Evolutionary conservation across 345 rosid genomes (phyloP), one percentile per base, ranked within the genome.

Genomic region (Microthlaspi erraticum): DNA sequence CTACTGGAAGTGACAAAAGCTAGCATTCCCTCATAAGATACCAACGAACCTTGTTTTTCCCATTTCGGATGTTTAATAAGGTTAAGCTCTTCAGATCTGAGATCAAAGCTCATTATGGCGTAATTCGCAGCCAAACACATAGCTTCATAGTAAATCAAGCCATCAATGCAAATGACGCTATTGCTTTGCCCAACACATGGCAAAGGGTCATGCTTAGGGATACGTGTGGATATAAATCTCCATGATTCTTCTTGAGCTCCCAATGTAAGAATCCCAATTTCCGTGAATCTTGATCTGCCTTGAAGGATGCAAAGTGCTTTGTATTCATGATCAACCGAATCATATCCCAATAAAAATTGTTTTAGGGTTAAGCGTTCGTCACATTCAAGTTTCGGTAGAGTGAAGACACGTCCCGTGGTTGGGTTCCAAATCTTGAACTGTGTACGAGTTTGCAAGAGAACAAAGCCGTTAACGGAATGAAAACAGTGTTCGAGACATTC

Each of bases 321-420:
- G 48, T 36, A 65, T 37, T 20, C 20, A 9, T 23, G 11, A 7
- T 37, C 20, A 3, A 36, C 9, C n/a, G 59, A 37, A 10, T 50
- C 70, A 37, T 64, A 64, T 13, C 70, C 69, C 2, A 36, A 23
- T 18, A 63, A 45, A n/a, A n/a, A n/a, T n/a, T n/a, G n/a, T n/a
- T n/a, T n/a, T n/a, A n/a, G n/a, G n/a, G n/a, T n/a, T n/a, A n/a
- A n/a, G n/a, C n/a, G n/a, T n/a, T 3, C 68, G 32, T 46, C 38
- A 13, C 33, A 10, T 17, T 39, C 10, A 3, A 32, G 36, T 5
- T 49, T 8, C 20, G 58, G 70, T 37, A 49, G 36, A 20, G 23
- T 2, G 16, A 50, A 48, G 70, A 20, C 5, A 3, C 20, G 14
- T 64, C 10, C 10, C 37, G 23, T 1, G 0, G 59, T 20, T 34